Conservation (phyloP, 2,329 filamentous ascomycete species). For the Alternaria gaisen region DNA sequence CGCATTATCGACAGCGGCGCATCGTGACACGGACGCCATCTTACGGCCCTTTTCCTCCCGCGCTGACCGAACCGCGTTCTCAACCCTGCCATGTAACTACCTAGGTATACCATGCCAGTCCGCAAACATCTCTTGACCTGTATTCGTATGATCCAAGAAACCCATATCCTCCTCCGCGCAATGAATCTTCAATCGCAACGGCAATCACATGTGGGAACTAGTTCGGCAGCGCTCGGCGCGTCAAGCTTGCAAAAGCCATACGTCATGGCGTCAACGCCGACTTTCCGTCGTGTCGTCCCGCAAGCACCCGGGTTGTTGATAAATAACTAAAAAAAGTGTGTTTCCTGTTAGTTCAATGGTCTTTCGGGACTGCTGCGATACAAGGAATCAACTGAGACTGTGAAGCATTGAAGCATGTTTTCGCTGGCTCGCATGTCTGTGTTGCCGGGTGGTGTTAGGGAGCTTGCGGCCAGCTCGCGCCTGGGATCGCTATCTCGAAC, state of each 20-base stretch:
- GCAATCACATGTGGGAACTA: neutral
- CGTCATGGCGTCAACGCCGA: constrained; percentile 27
- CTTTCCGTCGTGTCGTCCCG: constrained; percentile 20
- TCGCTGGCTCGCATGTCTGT: constrained; percentile 21
- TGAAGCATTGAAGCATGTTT: neutral
- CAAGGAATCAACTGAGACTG: neutral
- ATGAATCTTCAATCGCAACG: neutral
- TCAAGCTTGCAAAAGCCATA: constrained; percentile 25
- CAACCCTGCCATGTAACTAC: neutral
- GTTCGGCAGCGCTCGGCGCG: constrained; percentile 11
- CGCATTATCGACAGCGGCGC: neutral
- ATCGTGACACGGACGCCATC: neutral
- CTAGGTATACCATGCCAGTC: neutral
- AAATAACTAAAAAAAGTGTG: neutral
- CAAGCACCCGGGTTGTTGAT: constrained; percentile 23
- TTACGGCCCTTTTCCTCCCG: neutral
- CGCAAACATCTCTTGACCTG: neutral
- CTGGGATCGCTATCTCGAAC: neutral
- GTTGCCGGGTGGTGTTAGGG: constrained; percentile 32
- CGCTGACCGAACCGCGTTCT: neutral
- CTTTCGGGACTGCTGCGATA: neutral
- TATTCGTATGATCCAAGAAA: neutral
- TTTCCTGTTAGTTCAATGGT: neutral
- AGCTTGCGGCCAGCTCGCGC: constrained; percentile 22
- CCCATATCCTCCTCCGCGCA: neutral